These are phyloP conservation scores for Neurospora sp. DNA, from an alignment of 2,329 filamentous ascomycete species.

Conservation along the genomic window DNA sequence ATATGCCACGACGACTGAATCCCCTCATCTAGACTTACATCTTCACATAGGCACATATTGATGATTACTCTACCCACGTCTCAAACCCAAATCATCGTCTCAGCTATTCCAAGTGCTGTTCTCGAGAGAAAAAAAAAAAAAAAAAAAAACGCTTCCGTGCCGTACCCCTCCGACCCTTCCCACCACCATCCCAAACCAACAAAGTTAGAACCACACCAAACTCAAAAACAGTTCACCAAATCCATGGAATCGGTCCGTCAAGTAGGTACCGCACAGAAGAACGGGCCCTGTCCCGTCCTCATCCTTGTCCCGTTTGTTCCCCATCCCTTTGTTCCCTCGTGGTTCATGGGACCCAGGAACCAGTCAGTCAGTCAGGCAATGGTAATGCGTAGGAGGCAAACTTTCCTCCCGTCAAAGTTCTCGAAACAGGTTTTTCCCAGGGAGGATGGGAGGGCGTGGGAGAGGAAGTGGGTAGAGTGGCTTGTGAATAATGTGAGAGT, in stretches of 20 bases:
- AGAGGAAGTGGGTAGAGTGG: background rate
- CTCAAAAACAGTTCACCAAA: background rate
- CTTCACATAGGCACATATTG: constrained; percentile 27
- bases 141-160: background rate
- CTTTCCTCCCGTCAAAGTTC: background rate
- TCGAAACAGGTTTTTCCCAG: background rate
- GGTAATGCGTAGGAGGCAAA: background rate
- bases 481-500: background rate
- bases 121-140: no score
- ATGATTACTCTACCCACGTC: constrained; percentile 68
- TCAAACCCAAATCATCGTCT: constrained; percentile 42
- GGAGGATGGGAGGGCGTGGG: background rate
- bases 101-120: background rate
- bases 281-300: background rate
- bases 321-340: background rate
- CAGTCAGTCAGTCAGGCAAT: background rate
- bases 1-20: background rate
- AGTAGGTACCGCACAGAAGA: background rate
- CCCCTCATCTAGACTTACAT: background rate
- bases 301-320: background rate
- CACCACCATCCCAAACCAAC: background rate
- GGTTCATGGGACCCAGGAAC: background rate
- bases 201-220: background rate
- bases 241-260: background rate
- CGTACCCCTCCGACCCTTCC: background rate